Base-by-base conservation (phyloP, 2,329 filamentous ascomycete genomes). In the Neoarthrinium moseri region DNA sequence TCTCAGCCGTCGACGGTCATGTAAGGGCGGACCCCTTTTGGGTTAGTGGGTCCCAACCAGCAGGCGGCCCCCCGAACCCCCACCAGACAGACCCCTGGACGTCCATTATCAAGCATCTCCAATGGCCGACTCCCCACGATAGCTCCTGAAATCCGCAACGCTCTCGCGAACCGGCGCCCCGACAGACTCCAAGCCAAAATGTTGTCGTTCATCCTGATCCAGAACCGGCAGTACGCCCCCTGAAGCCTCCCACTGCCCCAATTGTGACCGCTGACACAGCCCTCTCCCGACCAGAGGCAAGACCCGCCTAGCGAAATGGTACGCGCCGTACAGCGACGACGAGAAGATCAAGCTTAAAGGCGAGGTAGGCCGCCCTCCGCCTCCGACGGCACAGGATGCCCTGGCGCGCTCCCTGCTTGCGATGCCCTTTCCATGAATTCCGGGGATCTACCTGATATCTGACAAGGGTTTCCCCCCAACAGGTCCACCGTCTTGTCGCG, bases 261-360 rank as follows among this genome's bases (percentile, higher is more conserved):
- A 20, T 39, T 15, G 42, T 50, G 36, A 32, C n/a, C n/a, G 29
- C 35, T 37, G 18, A 37, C 20, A 12, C 15, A 11, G 10, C 18
- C 15, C 18, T 20, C 6, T 22, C n/a, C n/a, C 96, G 92, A 80
- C n/a, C n/a, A 96, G 92, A 80, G 94, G 94, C 72, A 99, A 99
- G 77, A 99, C 94, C 59, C 88, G 94, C 59, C 81, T 99, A 54
- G 94, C 94, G 55, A 99, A 99, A 75, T 99, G 92, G 92, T 99
- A 99, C 77, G 89, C 88, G 56, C 92, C 94, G 51, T 99, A 96
- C 76, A 95, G 85, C 71, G 94, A 99, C 77, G 92, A 97, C 68
- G 91, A 99, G 69, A 99, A 99, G 77, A 89, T 99, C 69, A 96
- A 96, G 73, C 79, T 99, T 60, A 99, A 99, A 72, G 94, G 94